Evolutionary conservation across 225 moss, liverwort and hornwort genomes (phyloP), one percentile per base, ranked within the genome.

Genomic region (Ulota crispa): DNA sequence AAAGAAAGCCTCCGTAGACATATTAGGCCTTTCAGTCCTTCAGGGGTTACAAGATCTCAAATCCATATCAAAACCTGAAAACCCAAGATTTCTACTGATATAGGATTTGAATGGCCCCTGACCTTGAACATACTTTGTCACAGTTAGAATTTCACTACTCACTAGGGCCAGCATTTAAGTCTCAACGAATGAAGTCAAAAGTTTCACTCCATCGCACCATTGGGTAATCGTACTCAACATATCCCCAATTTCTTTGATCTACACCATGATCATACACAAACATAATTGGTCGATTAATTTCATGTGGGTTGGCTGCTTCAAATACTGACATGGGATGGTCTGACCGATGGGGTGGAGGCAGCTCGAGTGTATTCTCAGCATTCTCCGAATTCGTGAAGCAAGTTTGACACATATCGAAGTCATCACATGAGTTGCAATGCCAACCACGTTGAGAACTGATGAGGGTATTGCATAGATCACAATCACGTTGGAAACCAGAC

Each of bases 371-470:
- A 39, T 39, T 39, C 34, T 53, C 3, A 0, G 26, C 39, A 27
- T 3, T 76, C 59, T 68, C 68, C 45, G 8, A 34, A 41, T 68
- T 57, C 3, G 54, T 19, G 56, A 15, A 34, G 70, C 79, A 83
- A 47, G 39, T 5, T 64, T 70, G 56, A 76, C 86, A 86, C 65
- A 80, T 31, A 70, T 76, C 0, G 16, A 75, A 83, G 2, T 59
- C 36, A 21, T 11, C 0, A 76, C 79, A 86, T 39, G 56, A 57
- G 47, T 75, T 76, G 83, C 83, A 86, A 59, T 32, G 83, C 62
- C 69, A 83, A 69, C 83, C 70, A 50, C 57, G 70, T 30, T 83
- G 42, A 26, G 69, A 82, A 28, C 34, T 34, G 34, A 26, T 27
- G 65, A 64, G 14, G 3, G 6, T 36, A 0, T 16, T 0, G n/a